Base-by-base conservation (phyloP, 2,329 filamentous ascomycete genomes). In the Xylariaceae sp. region DNA sequence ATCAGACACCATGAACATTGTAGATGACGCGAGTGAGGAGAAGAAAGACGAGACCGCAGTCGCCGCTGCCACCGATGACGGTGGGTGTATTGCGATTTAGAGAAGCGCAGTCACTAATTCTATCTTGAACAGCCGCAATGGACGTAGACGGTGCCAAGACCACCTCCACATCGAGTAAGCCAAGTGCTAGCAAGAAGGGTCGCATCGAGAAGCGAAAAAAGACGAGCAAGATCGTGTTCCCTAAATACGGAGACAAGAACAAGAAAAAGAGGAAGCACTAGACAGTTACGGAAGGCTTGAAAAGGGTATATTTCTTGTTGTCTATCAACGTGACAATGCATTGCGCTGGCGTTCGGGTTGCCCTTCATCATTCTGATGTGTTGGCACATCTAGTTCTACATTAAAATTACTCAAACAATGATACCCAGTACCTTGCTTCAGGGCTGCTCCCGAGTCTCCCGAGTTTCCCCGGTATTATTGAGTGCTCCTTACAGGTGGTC, bases 211-310 rank as follows among this genome's bases (percentile, higher is more conserved):
- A 83, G 74, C 74, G 75, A 63, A 76, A 71, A 58, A 71, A 69
- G 56, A 81, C 77, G 66, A 80, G 76, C 38, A 73, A 73, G 52
- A 83, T 85, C 52, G 79, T 82, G 18, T 86, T 85, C 54, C 74
- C 74, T 46, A 82, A 76, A 61, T 82, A 78, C 62, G 75, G 75
- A 53, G 76, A 81, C 50, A 73, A 72, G 56, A 71, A 68, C 47
- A 68, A 68, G 56, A 75, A 71, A 62, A 76, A 73, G 67, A 63
- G 60, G 57, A 67, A 62, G 56, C 59, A 58, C 51, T 60, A 62
- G 54, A 42, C 22, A 10, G 12, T 36, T 19, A 12, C 43, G 14
- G n/a, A 22, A n/a, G n/a, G 11, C 30, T 19, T 38, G 36, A 33
- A 32, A 27, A 33, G 35, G 73, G 69, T 61, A 47, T 54, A 44